phyloP scores from a whole-genome alignment of 83 land plant genomes.

The Picea mariana region DNA sequence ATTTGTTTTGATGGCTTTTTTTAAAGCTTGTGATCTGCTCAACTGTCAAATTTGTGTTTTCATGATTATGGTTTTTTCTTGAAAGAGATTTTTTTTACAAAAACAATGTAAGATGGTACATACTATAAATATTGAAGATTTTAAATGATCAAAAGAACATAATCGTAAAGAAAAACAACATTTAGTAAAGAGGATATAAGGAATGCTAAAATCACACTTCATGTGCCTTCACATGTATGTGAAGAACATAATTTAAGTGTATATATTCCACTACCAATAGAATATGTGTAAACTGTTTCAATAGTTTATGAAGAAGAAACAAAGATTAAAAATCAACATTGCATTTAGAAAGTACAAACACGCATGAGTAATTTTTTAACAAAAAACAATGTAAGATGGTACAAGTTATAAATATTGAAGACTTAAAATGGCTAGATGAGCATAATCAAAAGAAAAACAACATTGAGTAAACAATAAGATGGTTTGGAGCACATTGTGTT shows the following conservation, averaged over 20 bases:
- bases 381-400: too few relatives aligned
- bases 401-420: neutral
- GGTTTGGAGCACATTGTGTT: too few relatives aligned
- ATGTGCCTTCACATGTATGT: slow-evolving; percentile 74
- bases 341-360: neutral
- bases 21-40: too few relatives aligned
- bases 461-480: slow-evolving; percentile 44
- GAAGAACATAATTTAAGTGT: slow-evolving; percentile 72
- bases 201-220: neutral
- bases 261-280: slow-evolving; percentile 76
- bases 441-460: slow-evolving; percentile 13
- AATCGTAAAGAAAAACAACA: slow-evolving; percentile 21
- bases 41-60: too few relatives aligned
- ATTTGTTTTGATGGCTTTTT: too few relatives aligned
- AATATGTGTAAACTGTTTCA: slow-evolving; percentile 71
- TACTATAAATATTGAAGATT: neutral
- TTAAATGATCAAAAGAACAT: neutral
- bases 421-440: neutral
- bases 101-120: neutral
- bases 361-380: neutral
- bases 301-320: slow-evolving; percentile 49
- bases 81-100: too few relatives aligned
- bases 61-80: too few relatives aligned
- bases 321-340: neutral
- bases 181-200: slow-evolving; percentile 41